phyloP scores from a whole-genome alignment of 2,329 filamentous ascomycete species.

The Arthroderma sp. region DNA sequence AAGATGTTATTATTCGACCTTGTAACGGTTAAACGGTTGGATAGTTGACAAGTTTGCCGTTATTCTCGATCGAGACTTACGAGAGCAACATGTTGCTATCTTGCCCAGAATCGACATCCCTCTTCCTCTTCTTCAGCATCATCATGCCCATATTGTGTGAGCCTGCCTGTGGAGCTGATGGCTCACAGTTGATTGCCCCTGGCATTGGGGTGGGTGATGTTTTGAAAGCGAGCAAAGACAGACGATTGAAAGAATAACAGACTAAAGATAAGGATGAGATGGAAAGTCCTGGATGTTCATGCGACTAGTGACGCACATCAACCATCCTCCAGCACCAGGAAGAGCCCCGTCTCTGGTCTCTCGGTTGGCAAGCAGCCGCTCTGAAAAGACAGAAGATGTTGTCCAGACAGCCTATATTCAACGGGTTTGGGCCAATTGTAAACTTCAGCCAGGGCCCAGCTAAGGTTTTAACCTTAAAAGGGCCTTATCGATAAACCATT shows the following conservation, averaged over 20 bases:
- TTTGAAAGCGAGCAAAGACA: not conserved
- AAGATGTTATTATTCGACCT: not conserved
- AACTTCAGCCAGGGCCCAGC: too few species aligned
- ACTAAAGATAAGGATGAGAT: not conserved
- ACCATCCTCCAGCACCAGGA: not conserved
- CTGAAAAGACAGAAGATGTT: too few species aligned
- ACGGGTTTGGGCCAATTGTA: too few species aligned
- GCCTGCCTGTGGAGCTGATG: not conserved
- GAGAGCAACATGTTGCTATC: not conserved
- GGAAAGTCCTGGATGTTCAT: not conserved
- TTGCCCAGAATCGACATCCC: not conserved
- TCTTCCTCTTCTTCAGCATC: slow-evolving; percentile 4
- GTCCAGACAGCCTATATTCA: not conserved
- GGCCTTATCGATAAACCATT: too few species aligned
- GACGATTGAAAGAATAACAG: not conserved
- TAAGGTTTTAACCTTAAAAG: too few species aligned
- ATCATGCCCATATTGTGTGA: not conserved
- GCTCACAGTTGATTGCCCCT: not conserved
- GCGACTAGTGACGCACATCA: not conserved
- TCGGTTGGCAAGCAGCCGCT: not conserved
- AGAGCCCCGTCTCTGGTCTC: not conserved
- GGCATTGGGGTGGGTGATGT: not conserved
- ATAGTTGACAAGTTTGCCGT: not conserved
- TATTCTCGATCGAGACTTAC: not conserved
- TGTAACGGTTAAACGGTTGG: not conserved